These are phyloP conservation scores for Carex pumila DNA, from an alignment of 176 grass and related monocot genomes.

Conservation along the genomic window DNA sequence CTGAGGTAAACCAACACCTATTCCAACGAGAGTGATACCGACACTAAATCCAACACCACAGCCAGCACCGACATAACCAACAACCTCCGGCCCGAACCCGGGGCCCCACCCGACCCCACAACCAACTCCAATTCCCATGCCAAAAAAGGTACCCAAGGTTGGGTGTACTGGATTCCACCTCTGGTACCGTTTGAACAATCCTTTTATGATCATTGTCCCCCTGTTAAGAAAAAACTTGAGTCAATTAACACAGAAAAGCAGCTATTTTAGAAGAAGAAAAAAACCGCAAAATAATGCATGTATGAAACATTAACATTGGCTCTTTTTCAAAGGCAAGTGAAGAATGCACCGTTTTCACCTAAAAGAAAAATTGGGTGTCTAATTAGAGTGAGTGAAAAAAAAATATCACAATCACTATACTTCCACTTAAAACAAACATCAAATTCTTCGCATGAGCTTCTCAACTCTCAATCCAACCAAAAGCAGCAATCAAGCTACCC, in stretches of 20 bases:
- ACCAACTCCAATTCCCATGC: constrained; percentile 72
- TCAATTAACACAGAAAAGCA: not conserved
- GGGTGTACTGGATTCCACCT: constrained; percentile 98
- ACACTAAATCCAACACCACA: constrained; percentile 84
- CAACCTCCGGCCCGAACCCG: constrained; percentile 82
- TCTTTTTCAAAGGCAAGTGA: not conserved
- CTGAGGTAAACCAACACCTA: constrained; percentile 78
- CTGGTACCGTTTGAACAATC: constrained; percentile 61
- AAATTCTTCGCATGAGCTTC: constrained; percentile 5
- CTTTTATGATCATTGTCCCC: constrained; percentile 73
- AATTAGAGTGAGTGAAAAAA: not conserved
- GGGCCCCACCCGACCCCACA: constrained; percentile 94
- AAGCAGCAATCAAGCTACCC: not conserved
- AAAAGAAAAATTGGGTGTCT: not conserved
- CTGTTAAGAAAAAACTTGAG: constrained; percentile 17
- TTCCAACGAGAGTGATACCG: constrained; percentile 64
- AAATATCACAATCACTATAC: not conserved
- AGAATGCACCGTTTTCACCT: not conserved
- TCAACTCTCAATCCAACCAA: constrained; percentile 3
- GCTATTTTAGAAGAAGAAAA: not conserved
- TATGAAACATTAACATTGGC: not conserved
- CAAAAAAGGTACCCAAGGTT: constrained; percentile 79
- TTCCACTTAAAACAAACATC: not conserved
- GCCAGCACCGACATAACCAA: constrained; percentile 83
- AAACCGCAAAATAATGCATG: not conserved